phyloP scores from a whole-genome alignment of 306 rosid genomes.

The Rubus parviflorus region DNA sequence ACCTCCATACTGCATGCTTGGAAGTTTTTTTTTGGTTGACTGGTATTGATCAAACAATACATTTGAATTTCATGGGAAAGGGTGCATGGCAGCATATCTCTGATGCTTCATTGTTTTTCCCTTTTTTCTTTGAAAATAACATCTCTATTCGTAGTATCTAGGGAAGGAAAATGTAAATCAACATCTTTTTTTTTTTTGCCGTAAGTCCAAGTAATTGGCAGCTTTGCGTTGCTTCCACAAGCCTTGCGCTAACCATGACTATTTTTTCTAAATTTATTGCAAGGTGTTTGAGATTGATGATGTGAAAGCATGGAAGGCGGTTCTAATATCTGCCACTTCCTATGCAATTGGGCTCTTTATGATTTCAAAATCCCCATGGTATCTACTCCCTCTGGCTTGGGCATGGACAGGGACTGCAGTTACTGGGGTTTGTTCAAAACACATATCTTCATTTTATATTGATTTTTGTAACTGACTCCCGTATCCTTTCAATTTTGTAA shows the following conservation, averaged over 20 bases:
- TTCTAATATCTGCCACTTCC: slow-evolving; percentile 78
- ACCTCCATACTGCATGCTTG: not conserved
- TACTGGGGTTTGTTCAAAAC: slow-evolving; percentile 79
- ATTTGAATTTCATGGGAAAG: not conserved
- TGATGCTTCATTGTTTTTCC: not conserved
- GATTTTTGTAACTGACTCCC: not conserved
- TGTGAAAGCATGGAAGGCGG: slow-evolving; percentile 76
- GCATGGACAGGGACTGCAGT: slow-evolving; percentile 98
- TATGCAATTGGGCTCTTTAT: slow-evolving; percentile 75
- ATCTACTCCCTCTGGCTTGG: slow-evolving; percentile 98
- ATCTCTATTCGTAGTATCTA: not conserved
- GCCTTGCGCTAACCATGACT: not conserved
- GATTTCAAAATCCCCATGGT: slow-evolving; percentile 95
- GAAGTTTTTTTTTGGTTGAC: not conserved
- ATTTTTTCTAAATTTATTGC: slow-evolving; percentile 11
- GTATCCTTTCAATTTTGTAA: not conserved
- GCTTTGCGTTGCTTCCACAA: not conserved
- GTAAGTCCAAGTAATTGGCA: not conserved
- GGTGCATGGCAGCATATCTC: not conserved
- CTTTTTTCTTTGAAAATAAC: not conserved
- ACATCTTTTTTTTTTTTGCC: not conserved
- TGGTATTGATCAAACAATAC: not conserved
- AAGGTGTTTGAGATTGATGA: slow-evolving; percentile 91
- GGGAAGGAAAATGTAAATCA: not conserved
- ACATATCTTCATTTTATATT: slow-evolving; percentile 22